phyloP scores from a whole-genome alignment of 768 basidiomycete species.

The Neoboletus magnificus region DNA sequence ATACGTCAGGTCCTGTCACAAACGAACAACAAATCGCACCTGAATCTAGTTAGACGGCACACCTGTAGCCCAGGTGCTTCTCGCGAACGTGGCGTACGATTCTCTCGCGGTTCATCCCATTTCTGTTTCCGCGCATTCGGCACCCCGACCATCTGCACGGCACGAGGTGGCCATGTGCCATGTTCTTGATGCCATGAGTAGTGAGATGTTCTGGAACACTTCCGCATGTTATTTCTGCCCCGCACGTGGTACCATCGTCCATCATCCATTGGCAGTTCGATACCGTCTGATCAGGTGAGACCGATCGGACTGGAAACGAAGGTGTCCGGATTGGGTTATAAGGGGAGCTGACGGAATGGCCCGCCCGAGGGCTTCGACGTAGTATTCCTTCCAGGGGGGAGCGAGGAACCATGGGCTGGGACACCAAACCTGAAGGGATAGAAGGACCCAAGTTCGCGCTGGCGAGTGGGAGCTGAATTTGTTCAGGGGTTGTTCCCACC shows the following conservation, averaged over 20 bases:
- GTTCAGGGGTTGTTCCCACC: not conserved
- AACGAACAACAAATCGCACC: not conserved
- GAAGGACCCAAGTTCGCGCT: no score
- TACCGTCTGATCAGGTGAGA: no score
- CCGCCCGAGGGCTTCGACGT: no score
- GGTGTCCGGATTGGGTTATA: not conserved
- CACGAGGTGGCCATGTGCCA: fast-evolving
- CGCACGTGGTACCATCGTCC: not conserved
- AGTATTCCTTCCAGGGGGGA: not conserved
- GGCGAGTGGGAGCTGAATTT: not conserved
- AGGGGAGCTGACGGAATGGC: no score
- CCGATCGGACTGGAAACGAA: no score
- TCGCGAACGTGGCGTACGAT: constrained; percentile 16
- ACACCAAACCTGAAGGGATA: not conserved
- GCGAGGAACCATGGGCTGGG: not conserved
- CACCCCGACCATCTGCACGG: constrained; percentile 11
- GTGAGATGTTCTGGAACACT: constrained; percentile 6
- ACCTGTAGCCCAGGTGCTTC: constrained; percentile 11
- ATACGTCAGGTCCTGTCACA: not conserved
- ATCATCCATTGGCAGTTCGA: constrained; percentile 1
- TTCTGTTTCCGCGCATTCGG: not conserved
- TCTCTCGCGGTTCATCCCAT: constrained; percentile 14
- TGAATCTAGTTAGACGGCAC: not conserved
- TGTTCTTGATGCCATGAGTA: constrained; percentile 1
- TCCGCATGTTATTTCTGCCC: not conserved